phyloP scores from a whole-genome alignment of 23 red algal species.

The Cyanidiococcus yangmingshanensis region DNA sequence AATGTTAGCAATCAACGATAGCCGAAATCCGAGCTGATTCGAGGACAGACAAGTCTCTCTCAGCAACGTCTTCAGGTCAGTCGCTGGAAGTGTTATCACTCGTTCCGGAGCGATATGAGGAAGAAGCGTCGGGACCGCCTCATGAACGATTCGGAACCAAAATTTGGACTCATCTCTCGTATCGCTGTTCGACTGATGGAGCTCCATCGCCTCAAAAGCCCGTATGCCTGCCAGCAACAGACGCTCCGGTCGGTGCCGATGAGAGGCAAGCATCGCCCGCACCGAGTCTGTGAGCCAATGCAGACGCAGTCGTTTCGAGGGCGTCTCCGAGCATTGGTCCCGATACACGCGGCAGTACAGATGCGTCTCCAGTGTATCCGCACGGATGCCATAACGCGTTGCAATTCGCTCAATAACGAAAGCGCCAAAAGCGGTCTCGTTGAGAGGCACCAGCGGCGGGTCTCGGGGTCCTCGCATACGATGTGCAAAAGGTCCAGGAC shows the following conservation, averaged over 20 bases:
- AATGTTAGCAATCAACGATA: neutral
- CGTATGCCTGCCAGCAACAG: neutral
- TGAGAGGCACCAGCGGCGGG: neutral
- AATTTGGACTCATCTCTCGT: too few species aligned
- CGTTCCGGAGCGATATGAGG: neutral
- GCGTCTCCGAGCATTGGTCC: neutral
- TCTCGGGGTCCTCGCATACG: constrained; percentile 15
- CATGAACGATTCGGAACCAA: constrained; percentile 9
- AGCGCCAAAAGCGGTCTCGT: neutral
- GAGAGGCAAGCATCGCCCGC: neutral
- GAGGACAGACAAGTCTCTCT: neutral
- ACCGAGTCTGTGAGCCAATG: neutral
- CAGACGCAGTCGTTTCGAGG: neutral
- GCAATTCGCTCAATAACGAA: neutral
- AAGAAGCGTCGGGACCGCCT: neutral
- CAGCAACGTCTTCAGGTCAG: neutral
- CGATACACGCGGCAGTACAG: neutral
- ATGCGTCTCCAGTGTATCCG: neutral
- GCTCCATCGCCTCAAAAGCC: neutral
- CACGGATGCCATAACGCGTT: neutral
- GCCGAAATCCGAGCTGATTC: neutral
- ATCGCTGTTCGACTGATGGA: neutral
- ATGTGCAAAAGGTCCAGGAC: neutral
- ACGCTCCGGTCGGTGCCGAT: neutral
- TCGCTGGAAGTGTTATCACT: neutral